Base-by-base conservation (phyloP, 1,284 basidiomycete species). In the Trametes sp. region DNA sequence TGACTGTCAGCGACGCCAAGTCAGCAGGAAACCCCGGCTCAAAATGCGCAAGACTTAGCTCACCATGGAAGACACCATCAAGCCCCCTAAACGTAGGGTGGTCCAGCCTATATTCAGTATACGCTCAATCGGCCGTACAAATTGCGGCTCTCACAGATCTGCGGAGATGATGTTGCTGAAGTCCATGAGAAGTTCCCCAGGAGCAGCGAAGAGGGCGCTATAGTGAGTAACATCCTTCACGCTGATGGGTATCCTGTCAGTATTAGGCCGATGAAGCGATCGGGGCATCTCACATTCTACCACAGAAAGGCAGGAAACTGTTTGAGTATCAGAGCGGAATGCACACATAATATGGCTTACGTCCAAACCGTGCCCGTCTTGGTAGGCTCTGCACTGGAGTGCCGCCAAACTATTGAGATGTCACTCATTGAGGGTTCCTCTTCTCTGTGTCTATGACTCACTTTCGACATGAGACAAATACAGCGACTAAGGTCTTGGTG, bases 161-260 rank as follows among this genome's bases (percentile, higher is more conserved):
- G 77, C 65, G 63, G 84, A 74, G 41, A 91, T 76, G 45, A 89
- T 52, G 70, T 92, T 92, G 76, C 91, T 83, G 57, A 92, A 76
- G 72, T 91, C 84, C 23, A 92, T 75, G 57, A 90, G 85, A 64
- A 91, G 86, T 1, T 82, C 81, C 6, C 89, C 88, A 1, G 83
- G 74, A 60, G 84, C 80, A 1, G 83, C 78, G 70, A 91, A 92
- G 24, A 91, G 80, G 6, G 87, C 87, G 3, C 81, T 84, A 65
- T 87, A 92, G 36, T 84, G 84, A 16, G 89, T 87, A 36, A 89
- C 88, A 69, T 92, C 90, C 70, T 92, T 92, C n/a, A 65, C 60
- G 19, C 63, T 65, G 11, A 11, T 6, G 31, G 33, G 5, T 9
- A 1, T 16, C 28, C 13, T 83, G 75, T 68, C 23, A n/a, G 13